Evolutionary conservation across 2,329 filamentous ascomycete species (phyloP), one percentile per base, ranked within the genome.

Genomic region (Ascochyta koolunga): DNA sequence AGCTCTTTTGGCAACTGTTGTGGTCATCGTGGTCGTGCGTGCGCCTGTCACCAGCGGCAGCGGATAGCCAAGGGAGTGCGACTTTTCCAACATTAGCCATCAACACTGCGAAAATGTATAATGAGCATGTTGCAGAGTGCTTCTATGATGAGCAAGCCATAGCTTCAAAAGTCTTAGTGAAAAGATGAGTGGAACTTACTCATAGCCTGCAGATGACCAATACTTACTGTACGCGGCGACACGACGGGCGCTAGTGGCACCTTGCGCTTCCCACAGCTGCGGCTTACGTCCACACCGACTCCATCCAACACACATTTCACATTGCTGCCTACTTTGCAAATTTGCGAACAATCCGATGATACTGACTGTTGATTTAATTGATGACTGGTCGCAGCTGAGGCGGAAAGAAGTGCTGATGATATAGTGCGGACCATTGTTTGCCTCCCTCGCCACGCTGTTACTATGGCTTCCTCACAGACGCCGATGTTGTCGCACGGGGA

Each of bases 391-490:
- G 66, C 54, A 54, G 51, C 45, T 61, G 18, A 60, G 59, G 64
- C 54, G 62, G 64, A 64, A 63, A 53, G 55, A 63, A 46, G 50
- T 60, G 19, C 38, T 61, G 19, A 51, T 54, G 24, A 60, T 45
- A 55, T 64, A 68, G 50, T 24, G 32, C 19, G 25, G 32, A 11
- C 33, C 31, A 36, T 41, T 48, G 21, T 31, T 40, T 36, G 52
- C 37, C 47, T 54, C 40, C 37, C 47, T 54, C 40, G 33, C 42
- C 37, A 56, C 38, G 24, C 43, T 32, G 21, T 33, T 19, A 45
- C 33, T 8, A 71, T 73, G 70, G 60, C 66, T 53, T 64, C 54
- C 7, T 47, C 52, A 32, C 71, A 72, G 44, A 60, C 59, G 11
- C 65, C 66, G 42, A 50, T 71, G 42, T 50, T 42, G 32, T 27